Base-by-base conservation (phyloP, 495 filamentous ascomycete species). In the Mycothermus thermophilus region DNA sequence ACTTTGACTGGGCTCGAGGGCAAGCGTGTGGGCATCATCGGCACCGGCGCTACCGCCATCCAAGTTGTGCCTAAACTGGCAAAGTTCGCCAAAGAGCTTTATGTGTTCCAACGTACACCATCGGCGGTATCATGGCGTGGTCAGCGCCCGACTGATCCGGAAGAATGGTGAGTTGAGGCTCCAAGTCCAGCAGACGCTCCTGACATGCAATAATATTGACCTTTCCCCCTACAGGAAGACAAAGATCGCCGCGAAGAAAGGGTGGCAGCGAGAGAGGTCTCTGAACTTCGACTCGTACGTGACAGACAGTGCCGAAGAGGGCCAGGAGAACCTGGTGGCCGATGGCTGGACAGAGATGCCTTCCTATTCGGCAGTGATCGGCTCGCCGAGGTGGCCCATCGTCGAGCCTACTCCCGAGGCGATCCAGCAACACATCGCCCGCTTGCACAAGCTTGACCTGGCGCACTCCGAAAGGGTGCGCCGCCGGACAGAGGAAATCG, bases 31-130 rank as follows among this genome's bases (percentile, higher is more conserved):
- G 71, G 57, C 1, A 57, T 71, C 33, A 47, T 75, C 13, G 71
- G 71, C 6, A 74, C 71, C 1, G 70, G 71, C 7, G 69, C 69
- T 2, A 72, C 71, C 0, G 67, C 67, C 3, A 54, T 74, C 10
- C 69, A 75, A 43, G 57, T 55, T 0, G 51, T 74, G 0, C 71
- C 71, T 1, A 37, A 50, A n/a, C 48, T 72, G 0, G 69, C 66
- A 11, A 56, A 61, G 33, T 66, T 50, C 25, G 63, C 62, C 0
- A 62, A 71, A 37, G 57, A 73, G 28, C 34, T 75, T 4, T 69
- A 66, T 37, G 62, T 75, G 17, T 62, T 72, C 40, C 71, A 75
- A 38, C 68, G 69, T 9, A 75, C 71, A 13, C 67, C 71, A 14
- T 59, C 72, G 0, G 37, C 60, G 0, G 65, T 78, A 3, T 62